Evolutionary conservation across 1,284 basidiomycete genomes (phyloP).

Genomic region (Macrocybe sp.): DNA sequence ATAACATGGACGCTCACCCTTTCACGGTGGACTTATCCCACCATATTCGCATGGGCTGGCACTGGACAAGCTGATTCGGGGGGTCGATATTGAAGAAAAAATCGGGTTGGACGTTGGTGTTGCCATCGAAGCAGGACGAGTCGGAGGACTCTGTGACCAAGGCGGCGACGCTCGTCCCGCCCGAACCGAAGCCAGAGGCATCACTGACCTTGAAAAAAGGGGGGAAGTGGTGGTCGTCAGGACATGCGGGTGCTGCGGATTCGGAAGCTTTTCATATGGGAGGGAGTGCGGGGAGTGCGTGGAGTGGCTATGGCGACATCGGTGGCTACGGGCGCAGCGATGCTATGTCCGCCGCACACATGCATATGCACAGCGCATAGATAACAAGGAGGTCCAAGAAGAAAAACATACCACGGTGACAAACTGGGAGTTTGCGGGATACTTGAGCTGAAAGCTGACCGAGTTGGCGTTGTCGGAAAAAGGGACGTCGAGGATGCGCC

Average conservation of each 20-base stretch:
- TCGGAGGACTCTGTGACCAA: constrained; percentile 49
- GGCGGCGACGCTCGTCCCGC: constrained; percentile 66
- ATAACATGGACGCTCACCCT: constrained; percentile 40
- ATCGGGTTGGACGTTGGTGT: constrained; percentile 38
- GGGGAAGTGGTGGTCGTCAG: constrained; percentile 3
- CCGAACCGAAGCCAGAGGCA: constrained; percentile 59
- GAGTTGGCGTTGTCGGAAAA: constrained; percentile 41
- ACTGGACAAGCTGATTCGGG: constrained; percentile 57
- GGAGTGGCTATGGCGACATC: too few relatives aligned
- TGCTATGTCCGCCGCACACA: neutral
- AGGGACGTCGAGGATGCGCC: constrained; percentile 51
- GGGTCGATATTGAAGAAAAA: constrained; percentile 63
- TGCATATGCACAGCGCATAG: neutral
- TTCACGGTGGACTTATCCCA: constrained; percentile 48
- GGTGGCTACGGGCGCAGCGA: neutral
- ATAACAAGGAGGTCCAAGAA: constrained; percentile 1
- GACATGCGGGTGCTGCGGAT: neutral
- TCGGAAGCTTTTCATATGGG: too few relatives aligned
- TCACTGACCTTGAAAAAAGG: constrained; percentile 57
- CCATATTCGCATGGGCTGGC: constrained; percentile 53
- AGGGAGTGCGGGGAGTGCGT: too few relatives aligned
- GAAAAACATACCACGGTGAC: constrained; percentile 65
- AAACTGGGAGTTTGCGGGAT: constrained; percentile 63
- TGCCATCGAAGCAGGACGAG: constrained; percentile 56
- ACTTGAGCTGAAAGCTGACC: constrained; percentile 56